Conservation (phyloP, 805 yeast species). For the Saitoella complicata region DNA sequence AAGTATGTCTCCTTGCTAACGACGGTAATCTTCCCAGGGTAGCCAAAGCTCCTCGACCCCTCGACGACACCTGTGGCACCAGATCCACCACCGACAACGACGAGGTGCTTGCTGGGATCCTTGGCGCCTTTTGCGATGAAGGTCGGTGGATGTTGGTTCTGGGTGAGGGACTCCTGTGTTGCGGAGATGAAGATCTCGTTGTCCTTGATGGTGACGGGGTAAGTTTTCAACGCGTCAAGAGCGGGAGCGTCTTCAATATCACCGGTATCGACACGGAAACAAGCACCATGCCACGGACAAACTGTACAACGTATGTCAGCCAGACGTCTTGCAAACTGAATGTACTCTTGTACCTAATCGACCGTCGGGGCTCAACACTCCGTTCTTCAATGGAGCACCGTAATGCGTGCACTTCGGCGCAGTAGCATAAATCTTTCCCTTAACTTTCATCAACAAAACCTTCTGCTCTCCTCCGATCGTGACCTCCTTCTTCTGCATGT, state of each 20-base stretch:
- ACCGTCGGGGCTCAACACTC: slow-evolving; percentile 2
- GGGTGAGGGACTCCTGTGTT: neutral
- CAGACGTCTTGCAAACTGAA: too few relatives aligned
- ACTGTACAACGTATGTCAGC: neutral
- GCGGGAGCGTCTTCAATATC: slow-evolving; percentile 6
- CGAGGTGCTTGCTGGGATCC: neutral
- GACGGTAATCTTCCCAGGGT: slow-evolving; percentile 2
- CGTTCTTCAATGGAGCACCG: slow-evolving; percentile 6
- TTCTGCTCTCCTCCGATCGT: neutral
- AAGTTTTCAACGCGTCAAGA: slow-evolving; percentile 1
- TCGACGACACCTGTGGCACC: slow-evolving; percentile 4
- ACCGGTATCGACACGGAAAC: slow-evolving; percentile 2
- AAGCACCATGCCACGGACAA: slow-evolving; percentile 5
- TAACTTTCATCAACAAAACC: neutral
- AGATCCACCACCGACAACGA: slow-evolving; percentile 2
- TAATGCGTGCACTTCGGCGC: slow-evolving; percentile 3
- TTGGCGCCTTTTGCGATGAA: neutral
- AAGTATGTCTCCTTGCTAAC: slow-evolving; percentile 1
- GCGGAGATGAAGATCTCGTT: slow-evolving; percentile 1
- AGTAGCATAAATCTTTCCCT: neutral
- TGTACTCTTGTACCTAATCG: neutral
- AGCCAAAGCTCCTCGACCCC: slow-evolving; percentile 1
- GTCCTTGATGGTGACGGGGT: slow-evolving; percentile 1
- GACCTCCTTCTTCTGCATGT: too few relatives aligned
- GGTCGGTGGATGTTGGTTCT: neutral